Evolutionary conservation across 1,284 basidiomycete genomes (phyloP).

Genomic region (Neonothopanus nambi): DNA sequence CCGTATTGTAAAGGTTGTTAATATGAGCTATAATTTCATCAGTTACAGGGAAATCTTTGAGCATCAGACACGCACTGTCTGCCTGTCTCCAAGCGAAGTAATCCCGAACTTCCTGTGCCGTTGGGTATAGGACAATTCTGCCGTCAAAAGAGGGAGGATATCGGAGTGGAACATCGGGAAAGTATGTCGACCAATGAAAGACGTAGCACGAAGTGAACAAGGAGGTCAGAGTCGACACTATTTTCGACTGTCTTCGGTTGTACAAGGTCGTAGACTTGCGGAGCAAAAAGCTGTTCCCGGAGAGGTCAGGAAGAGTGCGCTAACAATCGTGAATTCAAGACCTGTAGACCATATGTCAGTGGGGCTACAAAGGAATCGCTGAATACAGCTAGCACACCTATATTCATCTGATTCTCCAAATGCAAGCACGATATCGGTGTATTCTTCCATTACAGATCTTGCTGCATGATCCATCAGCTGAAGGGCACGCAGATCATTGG

Average conservation of each 20-base stretch:
- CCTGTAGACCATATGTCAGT: neutral
- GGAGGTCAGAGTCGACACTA: slow-evolving; percentile 86
- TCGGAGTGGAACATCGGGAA: slow-evolving; percentile 68
- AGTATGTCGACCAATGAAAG: slow-evolving; percentile 81
- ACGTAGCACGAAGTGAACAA: slow-evolving; percentile 93
- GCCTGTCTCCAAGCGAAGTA: slow-evolving; percentile 97
- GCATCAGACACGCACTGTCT: slow-evolving; percentile 69
- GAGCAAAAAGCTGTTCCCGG: slow-evolving; percentile 75
- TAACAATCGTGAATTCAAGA: neutral
- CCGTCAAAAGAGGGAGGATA: slow-evolving; percentile 95
- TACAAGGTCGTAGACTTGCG: slow-evolving; percentile 76
- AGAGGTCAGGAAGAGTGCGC: neutral
- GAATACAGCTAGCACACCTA: slow-evolving; percentile 61
- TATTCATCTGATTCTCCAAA: slow-evolving; percentile 99
- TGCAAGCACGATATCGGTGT: slow-evolving; percentile 80
- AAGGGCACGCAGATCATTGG: slow-evolving; percentile 88
- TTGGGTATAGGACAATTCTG: slow-evolving; percentile 85
- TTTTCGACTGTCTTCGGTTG: slow-evolving; percentile 87
- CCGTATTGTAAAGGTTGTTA: slow-evolving; percentile 97
- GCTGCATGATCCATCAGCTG: slow-evolving; percentile 94
- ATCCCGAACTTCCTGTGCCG: slow-evolving; percentile 73
- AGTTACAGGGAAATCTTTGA: slow-evolving; percentile 8
- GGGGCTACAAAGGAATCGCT: neutral
- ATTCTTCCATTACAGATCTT: slow-evolving; percentile 77
- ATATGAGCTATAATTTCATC: slow-evolving; percentile 77